Percentiles rank a stretch among this genome's conserved stretches.
Evolutionary conservation across 2,329 filamentous ascomycete genomes (phyloP).

Genomic region (Trichoderma gracile): DNA sequence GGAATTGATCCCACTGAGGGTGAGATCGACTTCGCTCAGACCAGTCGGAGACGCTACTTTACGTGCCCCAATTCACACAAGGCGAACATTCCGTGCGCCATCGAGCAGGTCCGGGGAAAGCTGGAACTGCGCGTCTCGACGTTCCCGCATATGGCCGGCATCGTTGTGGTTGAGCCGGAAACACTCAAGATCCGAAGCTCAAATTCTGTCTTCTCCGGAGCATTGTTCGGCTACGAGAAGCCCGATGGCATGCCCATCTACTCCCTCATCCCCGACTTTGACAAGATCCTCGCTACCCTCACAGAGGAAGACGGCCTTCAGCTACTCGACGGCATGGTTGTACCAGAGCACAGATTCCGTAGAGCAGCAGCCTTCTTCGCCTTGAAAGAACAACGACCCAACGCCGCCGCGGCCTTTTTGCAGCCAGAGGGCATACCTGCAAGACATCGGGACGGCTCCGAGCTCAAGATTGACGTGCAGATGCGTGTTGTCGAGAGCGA

Average conservation of each 20-base stretch:
- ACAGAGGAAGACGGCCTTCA: constrained; percentile 83
- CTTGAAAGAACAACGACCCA: constrained; percentile 77
- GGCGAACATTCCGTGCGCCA: constrained; percentile 79
- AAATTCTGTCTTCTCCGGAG: constrained; percentile 90
- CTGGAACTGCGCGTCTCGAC: constrained; percentile 82
- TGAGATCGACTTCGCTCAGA: constrained; percentile 75
- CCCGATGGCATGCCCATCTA: constrained; percentile 79
- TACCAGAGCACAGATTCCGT: constrained; percentile 94
- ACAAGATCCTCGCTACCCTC: constrained; percentile 76
- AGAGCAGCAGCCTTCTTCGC: constrained; percentile 82
- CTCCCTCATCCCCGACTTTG: constrained; percentile 82
- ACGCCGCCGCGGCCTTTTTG: constrained; percentile 76
- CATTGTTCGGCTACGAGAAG: constrained; percentile 84
- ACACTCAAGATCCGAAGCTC: constrained; percentile 83
- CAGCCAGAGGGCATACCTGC: constrained; percentile 82
- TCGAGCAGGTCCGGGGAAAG: constrained; percentile 70
- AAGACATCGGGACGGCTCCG: constrained; percentile 84
- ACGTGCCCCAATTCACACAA: constrained; percentile 77
- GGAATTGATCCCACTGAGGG: constrained; percentile 69
- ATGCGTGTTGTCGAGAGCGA: constrained; percentile 95
- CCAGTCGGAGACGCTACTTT: constrained; percentile 73
- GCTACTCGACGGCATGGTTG: constrained; percentile 89
- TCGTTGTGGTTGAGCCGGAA: constrained; percentile 83
- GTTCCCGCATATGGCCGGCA: constrained; percentile 95
- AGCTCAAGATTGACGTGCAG: constrained; percentile 92